phyloP scores from a whole-genome alignment of 106 monocot genomes.

The Agapanthus africanus region DNA sequence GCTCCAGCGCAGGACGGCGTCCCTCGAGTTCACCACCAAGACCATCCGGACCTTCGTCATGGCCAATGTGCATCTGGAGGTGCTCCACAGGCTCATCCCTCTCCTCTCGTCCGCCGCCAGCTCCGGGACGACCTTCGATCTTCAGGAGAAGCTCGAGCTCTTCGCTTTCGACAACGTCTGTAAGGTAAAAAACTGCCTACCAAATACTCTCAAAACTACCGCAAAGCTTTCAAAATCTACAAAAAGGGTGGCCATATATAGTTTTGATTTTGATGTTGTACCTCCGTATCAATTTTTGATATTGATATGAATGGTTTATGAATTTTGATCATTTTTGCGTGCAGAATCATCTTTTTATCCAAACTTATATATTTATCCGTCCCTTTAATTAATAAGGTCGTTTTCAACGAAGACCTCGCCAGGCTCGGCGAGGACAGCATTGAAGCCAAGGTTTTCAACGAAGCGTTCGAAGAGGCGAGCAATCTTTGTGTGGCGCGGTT shows the following conservation, averaged over 20 bases:
- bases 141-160: slow-evolving; percentile 36
- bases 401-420: not conserved
- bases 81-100: slow-evolving; percentile 16
- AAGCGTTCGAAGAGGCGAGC: not conserved
- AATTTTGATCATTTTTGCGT: too few species aligned
- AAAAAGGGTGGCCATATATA: too few species aligned
- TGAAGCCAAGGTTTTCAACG: not conserved
- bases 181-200: too few species aligned
- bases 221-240: too few species aligned
- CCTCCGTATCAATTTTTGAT: too few species aligned
- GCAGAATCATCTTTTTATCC: too few species aligned
- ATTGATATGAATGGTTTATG: too few species aligned
- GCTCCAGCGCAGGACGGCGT: slow-evolving; percentile 30
- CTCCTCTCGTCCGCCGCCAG: not conserved
- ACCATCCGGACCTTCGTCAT: slow-evolving; percentile 26
- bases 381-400: too few species aligned
- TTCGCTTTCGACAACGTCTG: slow-evolving; percentile 41
- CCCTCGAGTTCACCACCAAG: slow-evolving; percentile 29
- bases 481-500: not conserved
- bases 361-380: too few species aligned
- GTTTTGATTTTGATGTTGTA: too few species aligned
- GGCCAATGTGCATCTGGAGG: slow-evolving; percentile 9
- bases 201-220: too few species aligned
- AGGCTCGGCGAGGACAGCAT: not conserved
- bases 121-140: slow-evolving; percentile 11